These are phyloP conservation scores for Lipomyces sp. DNA, from an alignment of 805 yeast species.

Conservation along the genomic window DNA sequence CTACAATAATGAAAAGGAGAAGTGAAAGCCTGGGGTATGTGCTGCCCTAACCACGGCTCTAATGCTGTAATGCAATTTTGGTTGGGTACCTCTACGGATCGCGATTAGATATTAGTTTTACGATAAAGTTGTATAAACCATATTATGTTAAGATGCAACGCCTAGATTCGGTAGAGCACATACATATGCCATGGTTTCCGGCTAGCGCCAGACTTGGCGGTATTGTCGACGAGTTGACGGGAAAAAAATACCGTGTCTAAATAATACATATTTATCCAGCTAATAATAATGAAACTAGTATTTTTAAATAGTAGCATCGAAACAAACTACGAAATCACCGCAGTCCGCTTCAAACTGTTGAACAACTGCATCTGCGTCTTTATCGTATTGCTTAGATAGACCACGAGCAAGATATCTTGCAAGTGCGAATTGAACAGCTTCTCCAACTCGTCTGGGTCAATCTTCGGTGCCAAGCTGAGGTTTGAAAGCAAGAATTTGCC, in stretches of 20 bases:
- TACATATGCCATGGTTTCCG: neutral
- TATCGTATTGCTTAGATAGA: slow-evolving; percentile 79
- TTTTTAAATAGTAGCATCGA: neutral
- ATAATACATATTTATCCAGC: neutral
- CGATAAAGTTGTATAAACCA: neutral
- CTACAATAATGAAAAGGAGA: no score
- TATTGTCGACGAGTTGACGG: neutral
- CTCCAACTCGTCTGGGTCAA: slow-evolving; percentile 58
- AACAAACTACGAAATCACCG: slow-evolving; percentile 14
- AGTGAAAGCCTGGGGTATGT: no score
- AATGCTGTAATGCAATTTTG: neutral
- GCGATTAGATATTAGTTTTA: no score
- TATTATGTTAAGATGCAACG: no score
- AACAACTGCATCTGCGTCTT: slow-evolving; percentile 61
- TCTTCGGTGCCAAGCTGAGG: slow-evolving; percentile 47
- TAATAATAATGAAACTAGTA: neutral
- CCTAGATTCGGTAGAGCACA: neutral
- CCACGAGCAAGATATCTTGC: slow-evolving; percentile 81
- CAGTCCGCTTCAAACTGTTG: slow-evolving; percentile 34
- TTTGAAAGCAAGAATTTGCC: slow-evolving; percentile 67
- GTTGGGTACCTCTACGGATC: no score
- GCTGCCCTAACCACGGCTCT: neutral
- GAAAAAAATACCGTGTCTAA: neutral
- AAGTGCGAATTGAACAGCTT: slow-evolving; percentile 69
- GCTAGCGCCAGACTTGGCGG: neutral